Percentiles rank a stretch among this genome's conserved stretches.
Evolutionary conservation across 2,329 filamentous ascomycete species (phyloP).

Genomic region (Tolypocladium sp.): DNA sequence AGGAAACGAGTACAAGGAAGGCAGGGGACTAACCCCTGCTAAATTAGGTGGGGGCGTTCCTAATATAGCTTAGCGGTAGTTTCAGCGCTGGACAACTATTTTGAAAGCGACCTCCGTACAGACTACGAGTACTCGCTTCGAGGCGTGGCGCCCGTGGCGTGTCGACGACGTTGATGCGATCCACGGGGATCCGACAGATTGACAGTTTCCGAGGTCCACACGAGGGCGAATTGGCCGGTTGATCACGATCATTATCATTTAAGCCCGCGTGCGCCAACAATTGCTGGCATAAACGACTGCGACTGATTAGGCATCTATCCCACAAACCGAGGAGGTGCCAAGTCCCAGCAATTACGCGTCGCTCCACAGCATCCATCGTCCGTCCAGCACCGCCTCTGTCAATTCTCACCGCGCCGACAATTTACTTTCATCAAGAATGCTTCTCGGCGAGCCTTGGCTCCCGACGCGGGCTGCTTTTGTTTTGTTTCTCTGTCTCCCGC

Average conservation of each 20-base stretch:
- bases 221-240: background rate
- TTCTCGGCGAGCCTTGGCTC: background rate
- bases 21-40: no score
- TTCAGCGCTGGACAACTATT: no score
- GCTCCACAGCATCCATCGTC: background rate
- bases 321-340: background rate
- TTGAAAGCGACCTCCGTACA: no score
- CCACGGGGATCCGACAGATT: background rate
- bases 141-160: no score
- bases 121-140: no score
- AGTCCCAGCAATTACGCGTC: background rate
- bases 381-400: background rate
- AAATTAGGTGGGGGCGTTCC: no score
- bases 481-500: background rate
- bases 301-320: background rate
- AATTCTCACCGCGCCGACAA: background rate
- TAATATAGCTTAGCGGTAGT: no score
- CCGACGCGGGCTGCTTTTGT: no score
- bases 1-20: no score
- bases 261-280: background rate
- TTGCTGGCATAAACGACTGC: background rate
- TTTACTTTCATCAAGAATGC: background rate
- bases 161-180: background rate
- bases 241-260: no score
- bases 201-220: background rate